These are phyloP conservation scores for Vitis rotundifolia DNA, from an alignment of 164 flowering plant genomes.

Conservation along the genomic window DNA sequence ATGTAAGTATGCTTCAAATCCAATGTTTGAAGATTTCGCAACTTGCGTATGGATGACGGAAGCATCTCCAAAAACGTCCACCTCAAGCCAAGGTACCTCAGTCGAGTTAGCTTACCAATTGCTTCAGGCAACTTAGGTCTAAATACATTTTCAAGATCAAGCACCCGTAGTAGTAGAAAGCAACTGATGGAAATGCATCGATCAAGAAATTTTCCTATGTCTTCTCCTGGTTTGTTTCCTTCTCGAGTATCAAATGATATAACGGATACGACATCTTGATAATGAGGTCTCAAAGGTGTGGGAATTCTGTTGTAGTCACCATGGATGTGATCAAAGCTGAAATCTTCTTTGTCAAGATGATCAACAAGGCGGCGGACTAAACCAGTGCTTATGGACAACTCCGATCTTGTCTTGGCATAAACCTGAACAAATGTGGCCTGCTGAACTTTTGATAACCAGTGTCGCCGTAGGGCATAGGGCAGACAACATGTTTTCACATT, in stretches of 20 bases:
- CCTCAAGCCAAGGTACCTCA: slow-evolving; percentile 36
- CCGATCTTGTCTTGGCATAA: background rate
- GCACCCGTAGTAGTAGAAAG: slow-evolving; percentile 27
- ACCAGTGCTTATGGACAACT: background rate
- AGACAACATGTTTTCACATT: slow-evolving; percentile 23
- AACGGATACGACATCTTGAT: background rate
- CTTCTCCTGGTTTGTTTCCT: slow-evolving; percentile 11
- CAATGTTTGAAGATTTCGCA: slow-evolving; percentile 26
- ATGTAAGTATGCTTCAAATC: slow-evolving; percentile 33
- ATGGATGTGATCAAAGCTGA: background rate
- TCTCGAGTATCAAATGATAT: slow-evolving; percentile 7
- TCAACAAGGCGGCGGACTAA: background rate
- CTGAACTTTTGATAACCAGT: slow-evolving; percentile 1
- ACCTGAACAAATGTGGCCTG: slow-evolving; percentile 2
- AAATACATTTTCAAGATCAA: slow-evolving; percentile 32
- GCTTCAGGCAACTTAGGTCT: slow-evolving; percentile 28
- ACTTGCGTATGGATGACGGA: slow-evolving; percentile 24
- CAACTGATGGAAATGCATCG: background rate
- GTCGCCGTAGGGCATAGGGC: slow-evolving; percentile 15
- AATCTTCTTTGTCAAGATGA: background rate
- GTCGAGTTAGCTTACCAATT: slow-evolving; percentile 17
- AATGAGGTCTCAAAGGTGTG: background rate
- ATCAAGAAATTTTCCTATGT: background rate
- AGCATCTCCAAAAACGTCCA: slow-evolving; percentile 21
- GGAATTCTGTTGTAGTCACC: background rate